A percentile compares a stretch with the other conserved stretches of the same genome.
phyloP scores from a whole-genome alignment of 2,329 filamentous ascomycete species.

The Colletotrichum australisinense region DNA sequence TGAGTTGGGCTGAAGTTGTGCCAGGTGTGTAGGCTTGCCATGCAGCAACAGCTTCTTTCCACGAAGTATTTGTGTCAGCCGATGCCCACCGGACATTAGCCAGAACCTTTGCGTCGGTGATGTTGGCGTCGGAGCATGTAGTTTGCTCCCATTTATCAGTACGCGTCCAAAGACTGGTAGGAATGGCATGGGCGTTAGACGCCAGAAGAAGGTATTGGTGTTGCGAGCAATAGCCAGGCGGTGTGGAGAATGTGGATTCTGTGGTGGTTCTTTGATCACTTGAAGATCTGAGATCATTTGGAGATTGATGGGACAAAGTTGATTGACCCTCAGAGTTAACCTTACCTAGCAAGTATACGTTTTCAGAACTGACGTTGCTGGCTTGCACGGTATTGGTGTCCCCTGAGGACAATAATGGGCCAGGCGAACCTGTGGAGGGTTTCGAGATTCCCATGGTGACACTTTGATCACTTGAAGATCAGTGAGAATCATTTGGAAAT shows the following conservation, averaged over 20 bases:
- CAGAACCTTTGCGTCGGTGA: slow-evolving; percentile 22
- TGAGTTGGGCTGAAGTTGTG: not conserved
- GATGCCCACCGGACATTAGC: not conserved
- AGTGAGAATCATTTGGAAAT: not conserved
- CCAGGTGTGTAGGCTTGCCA: slow-evolving; percentile 5
- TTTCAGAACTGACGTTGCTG: no score
- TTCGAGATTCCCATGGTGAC: not conserved
- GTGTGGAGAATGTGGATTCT: no score
- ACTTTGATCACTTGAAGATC: no score
- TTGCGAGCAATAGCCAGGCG: no score
- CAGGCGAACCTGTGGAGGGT: not conserved
- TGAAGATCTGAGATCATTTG: no score
- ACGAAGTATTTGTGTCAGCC: slow-evolving; percentile 9
- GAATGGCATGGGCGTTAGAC: not conserved
- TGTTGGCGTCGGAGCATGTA: slow-evolving; percentile 3
- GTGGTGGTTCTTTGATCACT: no score
- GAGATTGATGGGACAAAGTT: no score
- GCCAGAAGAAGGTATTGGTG: not conserved
- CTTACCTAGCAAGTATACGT: no score
- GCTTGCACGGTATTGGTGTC: not conserved
- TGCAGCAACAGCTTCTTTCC: not conserved
- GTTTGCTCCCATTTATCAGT: not conserved
- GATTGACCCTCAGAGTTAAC: no score
- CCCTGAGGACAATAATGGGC: not conserved
- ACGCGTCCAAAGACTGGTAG: not conserved